Conservation (phyloP, 164 flowering plant genomes). For the Paratinospora sagittata region DNA sequence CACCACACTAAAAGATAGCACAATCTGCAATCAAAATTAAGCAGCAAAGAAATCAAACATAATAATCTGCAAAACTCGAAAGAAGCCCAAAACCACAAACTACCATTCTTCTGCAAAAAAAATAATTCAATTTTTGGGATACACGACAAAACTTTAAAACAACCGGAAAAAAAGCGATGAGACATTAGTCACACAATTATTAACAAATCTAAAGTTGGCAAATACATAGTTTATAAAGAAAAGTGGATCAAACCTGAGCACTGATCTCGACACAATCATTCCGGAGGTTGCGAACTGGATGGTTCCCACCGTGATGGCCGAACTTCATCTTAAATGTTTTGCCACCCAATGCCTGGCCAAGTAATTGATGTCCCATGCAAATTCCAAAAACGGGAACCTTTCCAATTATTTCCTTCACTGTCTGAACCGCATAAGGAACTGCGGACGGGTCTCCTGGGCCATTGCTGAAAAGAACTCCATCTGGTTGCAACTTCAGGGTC, state of each 20-base stretch:
- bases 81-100: no score
- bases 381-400: conserved; percentile 84
- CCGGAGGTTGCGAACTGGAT: conserved; percentile 68
- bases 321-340: conserved; percentile 86
- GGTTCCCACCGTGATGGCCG: conserved; percentile 94
- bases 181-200: neutral
- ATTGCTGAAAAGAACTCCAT: conserved; percentile 86
- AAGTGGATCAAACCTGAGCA: conserved; percentile 53
- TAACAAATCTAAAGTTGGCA: neutral
- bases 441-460: conserved; percentile 95
- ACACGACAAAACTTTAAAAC: no score
- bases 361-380: conserved; percentile 93
- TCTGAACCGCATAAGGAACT: conserved; percentile 80
- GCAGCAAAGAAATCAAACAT: neutral
- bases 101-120: no score
- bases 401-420: conserved; percentile 64
- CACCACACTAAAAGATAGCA: no score
- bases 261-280: conserved; percentile 80
- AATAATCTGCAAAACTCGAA: neutral
- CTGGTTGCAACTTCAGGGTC: conserved; percentile 65
- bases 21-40: neutral
- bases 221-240: neutral
- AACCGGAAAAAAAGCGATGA: neutral
- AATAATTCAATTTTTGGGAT: no score
- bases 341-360: conserved; percentile 83